Evolutionary conservation across 2,329 filamentous ascomycete genomes (phyloP).

Genomic region (Fusarium veterinarium): DNA sequence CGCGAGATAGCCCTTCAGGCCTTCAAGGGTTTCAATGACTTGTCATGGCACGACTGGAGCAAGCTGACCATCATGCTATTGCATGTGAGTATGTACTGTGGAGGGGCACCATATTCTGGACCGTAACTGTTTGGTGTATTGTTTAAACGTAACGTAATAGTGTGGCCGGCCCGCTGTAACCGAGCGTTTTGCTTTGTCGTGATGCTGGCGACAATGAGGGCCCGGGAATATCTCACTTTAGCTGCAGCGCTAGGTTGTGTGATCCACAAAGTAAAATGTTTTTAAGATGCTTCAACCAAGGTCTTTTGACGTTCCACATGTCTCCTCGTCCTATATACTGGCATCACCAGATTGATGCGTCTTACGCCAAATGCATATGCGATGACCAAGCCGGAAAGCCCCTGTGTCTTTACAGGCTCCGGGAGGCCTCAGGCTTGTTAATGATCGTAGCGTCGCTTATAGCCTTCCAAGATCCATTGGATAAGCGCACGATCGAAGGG

Average conservation of each 20-base stretch:
- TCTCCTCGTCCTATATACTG: background rate
- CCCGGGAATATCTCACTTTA: background rate
- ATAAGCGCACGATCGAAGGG: slow-evolving; percentile 27
- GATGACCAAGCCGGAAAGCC: background rate
- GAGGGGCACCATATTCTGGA: background rate
- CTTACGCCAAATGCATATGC: background rate
- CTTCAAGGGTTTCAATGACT: background rate
- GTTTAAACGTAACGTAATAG: background rate
- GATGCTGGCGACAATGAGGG: background rate
- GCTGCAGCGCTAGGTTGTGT: background rate
- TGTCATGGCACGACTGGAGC: background rate
- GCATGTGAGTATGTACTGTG: background rate
- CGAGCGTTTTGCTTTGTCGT: background rate
- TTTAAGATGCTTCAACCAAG: background rate
- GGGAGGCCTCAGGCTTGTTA: slow-evolving; percentile 8
- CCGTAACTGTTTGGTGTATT: background rate
- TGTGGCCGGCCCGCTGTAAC: background rate
- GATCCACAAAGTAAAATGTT: background rate
- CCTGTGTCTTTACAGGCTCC: background rate
- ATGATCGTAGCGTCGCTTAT: slow-evolving; percentile 16
- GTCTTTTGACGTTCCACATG: background rate
- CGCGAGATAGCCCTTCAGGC: background rate
- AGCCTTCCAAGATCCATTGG: slow-evolving; percentile 11
- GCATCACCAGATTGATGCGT: background rate
- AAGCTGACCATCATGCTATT: background rate